Base-by-base conservation (phyloP, 2,329 filamentous ascomycete species). In the Claviceps maximensis region DNA sequence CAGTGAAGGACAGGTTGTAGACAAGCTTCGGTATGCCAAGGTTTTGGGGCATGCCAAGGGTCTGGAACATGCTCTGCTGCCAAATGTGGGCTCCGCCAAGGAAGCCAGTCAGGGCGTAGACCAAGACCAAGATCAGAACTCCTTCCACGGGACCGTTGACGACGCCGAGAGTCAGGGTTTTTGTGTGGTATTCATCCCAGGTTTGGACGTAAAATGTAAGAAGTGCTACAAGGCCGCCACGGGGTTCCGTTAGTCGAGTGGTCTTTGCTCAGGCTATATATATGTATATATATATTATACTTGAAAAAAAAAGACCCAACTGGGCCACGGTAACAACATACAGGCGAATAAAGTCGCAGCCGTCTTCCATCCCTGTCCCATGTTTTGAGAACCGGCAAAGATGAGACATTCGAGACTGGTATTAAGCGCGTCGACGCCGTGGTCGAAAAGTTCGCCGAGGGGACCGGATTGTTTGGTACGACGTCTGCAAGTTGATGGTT, bases 121-220 rank as follows among this genome's bases (percentile, higher is more conserved):
- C 83, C 53, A 79, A 66, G 61, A 88, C 84, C 21, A 98, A 77
- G 42, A 88, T 89, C 47, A 97, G 71, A 53, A 98, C 85, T 50
- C 93, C 93, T 71, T 98, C 93, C 40, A 98, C 93, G 4, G 93
- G 93, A 0, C 93, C 93, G 58, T 91, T 96, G 59, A 98, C 78
- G 57, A 97, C 74, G 55, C 93, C 93, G 6, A 98, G 80, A 1
- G 89, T 96, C 48, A 98, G 79, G 3, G 90, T 93, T 69, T 96
- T 90, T 50, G 93, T 98, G 72, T 97, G 91, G 71, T 97, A 98
- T 68, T 97, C 93, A 65, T 98, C 93, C 93, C 93, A 98, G 36
- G 93, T 97, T 68, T 97, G 93, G 44, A 97, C 86, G 69, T 97
- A 97, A 70, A 98, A 98, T n/a, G 93, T 96, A 62, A 94, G 75